Conservation (phyloP, 2,329 filamentous ascomycete genomes). For the Myriosclerotinia scirpicola region DNA sequence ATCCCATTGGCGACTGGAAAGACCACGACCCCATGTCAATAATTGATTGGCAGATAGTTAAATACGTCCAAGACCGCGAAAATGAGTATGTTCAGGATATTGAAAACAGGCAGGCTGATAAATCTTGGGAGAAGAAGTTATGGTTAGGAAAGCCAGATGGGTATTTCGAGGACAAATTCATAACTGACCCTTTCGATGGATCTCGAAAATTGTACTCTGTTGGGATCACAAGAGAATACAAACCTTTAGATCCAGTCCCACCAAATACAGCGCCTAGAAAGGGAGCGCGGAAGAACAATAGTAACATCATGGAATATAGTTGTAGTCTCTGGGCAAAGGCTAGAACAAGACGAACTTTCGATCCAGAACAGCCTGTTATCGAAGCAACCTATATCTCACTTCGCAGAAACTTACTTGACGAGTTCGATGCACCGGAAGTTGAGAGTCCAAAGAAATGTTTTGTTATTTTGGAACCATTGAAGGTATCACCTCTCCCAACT, state of each 20-base stretch:
- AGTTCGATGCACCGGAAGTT: constrained; percentile 53
- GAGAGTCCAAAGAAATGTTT: constrained; percentile 55
- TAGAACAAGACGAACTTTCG: constrained; percentile 53
- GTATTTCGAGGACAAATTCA: constrained; percentile 55
- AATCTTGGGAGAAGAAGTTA: constrained; percentile 38
- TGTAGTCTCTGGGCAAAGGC: constrained; percentile 70
- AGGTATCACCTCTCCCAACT: constrained; percentile 70
- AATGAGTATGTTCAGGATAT: constrained; percentile 43
- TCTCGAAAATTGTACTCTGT: constrained; percentile 59
- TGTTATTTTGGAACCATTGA: constrained; percentile 74
- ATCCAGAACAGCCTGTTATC: constrained; percentile 76
- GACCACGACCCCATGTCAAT: neutral
- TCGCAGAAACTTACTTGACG: constrained; percentile 81
- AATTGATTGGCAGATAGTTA: constrained; percentile 64
- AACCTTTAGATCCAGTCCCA: constrained; percentile 66
- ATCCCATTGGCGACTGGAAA: neutral
- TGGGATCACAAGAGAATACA: constrained; percentile 57
- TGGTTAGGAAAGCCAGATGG: constrained; percentile 44
- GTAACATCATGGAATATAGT: constrained; percentile 79
- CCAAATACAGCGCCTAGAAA: constrained; percentile 51
- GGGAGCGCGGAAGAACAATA: constrained; percentile 45
- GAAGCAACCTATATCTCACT: constrained; percentile 71
- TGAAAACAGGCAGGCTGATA: constrained; percentile 43
- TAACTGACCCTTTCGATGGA: constrained; percentile 61
- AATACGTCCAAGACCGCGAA: constrained; percentile 41